These are phyloP conservation scores for Sordariomycetes sp. DNA, from an alignment of 2,329 filamentous ascomycete species.

Conservation along the genomic window DNA sequence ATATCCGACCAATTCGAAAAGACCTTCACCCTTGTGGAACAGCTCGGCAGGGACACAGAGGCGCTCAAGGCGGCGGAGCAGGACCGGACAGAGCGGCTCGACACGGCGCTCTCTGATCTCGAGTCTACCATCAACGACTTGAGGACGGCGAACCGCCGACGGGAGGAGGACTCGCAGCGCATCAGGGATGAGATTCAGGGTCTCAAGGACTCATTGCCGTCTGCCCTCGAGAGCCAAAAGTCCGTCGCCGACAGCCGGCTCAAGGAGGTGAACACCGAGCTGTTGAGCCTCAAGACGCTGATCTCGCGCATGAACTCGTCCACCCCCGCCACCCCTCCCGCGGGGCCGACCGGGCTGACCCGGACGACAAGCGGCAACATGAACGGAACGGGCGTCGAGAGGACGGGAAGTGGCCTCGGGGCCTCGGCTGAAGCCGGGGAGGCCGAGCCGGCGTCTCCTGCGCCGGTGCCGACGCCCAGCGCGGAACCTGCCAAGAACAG, in stretches of 20 bases:
- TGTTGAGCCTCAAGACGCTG: conserved; percentile 86
- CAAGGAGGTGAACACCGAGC: conserved; percentile 74
- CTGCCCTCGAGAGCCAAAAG: conserved; percentile 80
- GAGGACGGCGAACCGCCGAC: conserved; percentile 67
- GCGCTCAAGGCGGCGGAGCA: conserved; percentile 80
- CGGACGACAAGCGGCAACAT: conserved; percentile 10
- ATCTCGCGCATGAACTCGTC: conserved; percentile 48
- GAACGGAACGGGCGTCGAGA: conserved; percentile 11
- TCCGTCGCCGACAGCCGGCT: conserved; percentile 71
- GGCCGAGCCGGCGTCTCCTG: neutral
- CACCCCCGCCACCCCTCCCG: conserved; percentile 13
- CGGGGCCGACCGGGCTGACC: conserved; percentile 4
- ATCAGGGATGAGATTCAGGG: conserved; percentile 78
- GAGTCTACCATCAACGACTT: conserved; percentile 74
- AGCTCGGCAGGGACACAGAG: conserved; percentile 82
- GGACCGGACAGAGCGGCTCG: conserved; percentile 71
- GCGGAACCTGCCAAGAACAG: neutral
- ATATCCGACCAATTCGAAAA: conserved; percentile 92
- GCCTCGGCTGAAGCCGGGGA: neutral
- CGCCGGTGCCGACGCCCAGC: neutral
- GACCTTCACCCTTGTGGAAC: conserved; percentile 83
- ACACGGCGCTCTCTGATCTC: conserved; percentile 71
- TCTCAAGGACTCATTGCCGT: conserved; percentile 77
- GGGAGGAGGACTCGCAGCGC: conserved; percentile 79
- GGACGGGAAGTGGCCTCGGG: neutral